Conservation (phyloP, 1,284 basidiomycete genomes). For the Apiotrichum laibachii region DNA sequence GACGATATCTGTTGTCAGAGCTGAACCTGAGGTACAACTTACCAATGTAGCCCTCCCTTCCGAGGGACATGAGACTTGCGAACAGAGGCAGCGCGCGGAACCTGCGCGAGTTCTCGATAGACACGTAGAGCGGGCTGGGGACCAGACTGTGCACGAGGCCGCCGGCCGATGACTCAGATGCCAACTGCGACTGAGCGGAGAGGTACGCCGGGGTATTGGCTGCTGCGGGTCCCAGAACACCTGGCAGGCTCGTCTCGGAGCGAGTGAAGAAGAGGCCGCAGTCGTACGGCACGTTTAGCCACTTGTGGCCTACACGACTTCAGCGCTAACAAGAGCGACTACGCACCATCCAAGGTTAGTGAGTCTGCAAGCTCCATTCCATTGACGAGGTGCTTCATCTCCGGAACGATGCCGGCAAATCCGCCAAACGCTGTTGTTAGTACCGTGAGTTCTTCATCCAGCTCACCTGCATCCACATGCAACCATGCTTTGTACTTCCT, state of each 20-base stretch:
- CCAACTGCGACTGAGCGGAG: not conserved
- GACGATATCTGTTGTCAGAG: conserved; percentile 41
- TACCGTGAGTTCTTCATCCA: not conserved
- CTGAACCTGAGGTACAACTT: not conserved
- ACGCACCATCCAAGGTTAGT: conserved; percentile 54
- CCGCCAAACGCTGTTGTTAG: conserved; percentile 53
- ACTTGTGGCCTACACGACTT: conserved; percentile 49
- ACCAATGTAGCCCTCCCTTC: conserved; percentile 52
- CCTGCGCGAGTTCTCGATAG: conserved; percentile 56
- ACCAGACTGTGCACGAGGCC: conserved; percentile 10
- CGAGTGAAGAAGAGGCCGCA: conserved; percentile 56
- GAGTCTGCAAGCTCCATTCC: conserved; percentile 54
- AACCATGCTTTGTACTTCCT: conserved; percentile 54
- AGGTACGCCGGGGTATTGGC: conserved; percentile 53
- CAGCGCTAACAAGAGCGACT: not conserved
- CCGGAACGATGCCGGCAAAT: conserved; percentile 53
- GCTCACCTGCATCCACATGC: conserved; percentile 55
- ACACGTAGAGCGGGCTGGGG: conserved; percentile 47
- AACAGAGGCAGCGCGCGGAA: conserved; percentile 57
- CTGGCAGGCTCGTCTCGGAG: conserved; percentile 33
- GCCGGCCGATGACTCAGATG: not conserved
- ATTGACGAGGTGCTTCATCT: conserved; percentile 42
- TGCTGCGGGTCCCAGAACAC: conserved; percentile 52
- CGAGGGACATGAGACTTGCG: conserved; percentile 53
- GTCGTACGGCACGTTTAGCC: conserved; percentile 57